A percentile compares a stretch with the other conserved stretches of the same genome.
These are phyloP conservation scores for Penicillium daleae DNA, from an alignment of 495 filamentous ascomycete genomes.

Conservation along the genomic window DNA sequence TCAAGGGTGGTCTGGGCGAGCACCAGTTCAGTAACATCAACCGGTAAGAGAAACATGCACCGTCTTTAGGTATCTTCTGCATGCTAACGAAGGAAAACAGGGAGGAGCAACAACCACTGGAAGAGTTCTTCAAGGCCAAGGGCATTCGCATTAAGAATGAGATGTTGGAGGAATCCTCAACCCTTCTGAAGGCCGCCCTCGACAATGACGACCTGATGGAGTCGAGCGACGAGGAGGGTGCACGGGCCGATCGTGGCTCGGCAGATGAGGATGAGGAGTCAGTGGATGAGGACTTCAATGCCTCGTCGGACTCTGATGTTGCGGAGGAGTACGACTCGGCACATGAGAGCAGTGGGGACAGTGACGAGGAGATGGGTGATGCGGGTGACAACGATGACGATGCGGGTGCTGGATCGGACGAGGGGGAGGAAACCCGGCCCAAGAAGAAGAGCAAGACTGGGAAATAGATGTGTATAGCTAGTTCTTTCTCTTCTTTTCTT, in stretches of 20 bases:
- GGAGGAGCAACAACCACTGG: constrained; percentile 93
- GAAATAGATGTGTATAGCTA: constrained; percentile 36
- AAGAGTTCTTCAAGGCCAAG: constrained; percentile 95
- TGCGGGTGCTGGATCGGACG: constrained; percentile 51
- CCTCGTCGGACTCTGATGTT: constrained; percentile 88
- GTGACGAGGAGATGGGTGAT: constrained; percentile 66
- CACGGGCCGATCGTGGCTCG: constrained; percentile 76
- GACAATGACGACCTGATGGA: constrained; percentile 75
- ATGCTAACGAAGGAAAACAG: constrained; percentile 32
- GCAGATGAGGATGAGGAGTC: constrained; percentile 96
- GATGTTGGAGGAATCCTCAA: constrained; percentile 65
- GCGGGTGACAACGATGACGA: constrained; percentile 57
- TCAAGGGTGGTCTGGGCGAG: constrained; percentile 78
- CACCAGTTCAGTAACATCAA: constrained; percentile 99
- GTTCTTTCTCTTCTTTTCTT: constrained; percentile 17
- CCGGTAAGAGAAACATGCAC: constrained; percentile 52
- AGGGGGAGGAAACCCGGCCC: constrained; percentile 55
- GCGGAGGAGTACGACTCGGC: constrained; percentile 94
- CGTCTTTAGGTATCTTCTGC: neutral
- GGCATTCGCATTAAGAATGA: constrained; percentile 96
- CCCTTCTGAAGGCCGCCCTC: constrained; percentile 62
- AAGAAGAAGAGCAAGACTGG: constrained; percentile 71
- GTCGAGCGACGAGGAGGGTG: constrained; percentile 80
- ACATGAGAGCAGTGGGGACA: constrained; percentile 81
- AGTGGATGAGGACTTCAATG: constrained; percentile 93